Conservation (phyloP, 1,284 basidiomycete genomes). For the Naganishia sp. region DNA sequence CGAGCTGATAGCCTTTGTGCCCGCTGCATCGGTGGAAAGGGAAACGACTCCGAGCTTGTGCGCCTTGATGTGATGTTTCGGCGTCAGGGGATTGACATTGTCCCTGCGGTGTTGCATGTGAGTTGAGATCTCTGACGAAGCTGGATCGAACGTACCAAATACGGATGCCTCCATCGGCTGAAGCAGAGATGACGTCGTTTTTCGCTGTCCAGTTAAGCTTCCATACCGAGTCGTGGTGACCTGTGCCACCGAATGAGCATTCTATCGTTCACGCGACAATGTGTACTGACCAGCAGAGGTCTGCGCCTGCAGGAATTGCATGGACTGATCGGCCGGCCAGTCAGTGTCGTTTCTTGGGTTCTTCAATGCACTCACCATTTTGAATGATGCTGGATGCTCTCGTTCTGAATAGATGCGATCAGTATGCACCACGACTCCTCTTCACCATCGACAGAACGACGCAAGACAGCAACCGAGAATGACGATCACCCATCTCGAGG, state of each 20-base stretch:
- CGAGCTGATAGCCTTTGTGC: constrained; percentile 68
- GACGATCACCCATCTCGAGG: neutral
- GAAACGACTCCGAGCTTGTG: constrained; percentile 75
- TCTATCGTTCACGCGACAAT: constrained; percentile 5
- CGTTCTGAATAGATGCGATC: neutral
- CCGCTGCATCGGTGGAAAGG: constrained; percentile 66
- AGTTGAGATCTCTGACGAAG: neutral
- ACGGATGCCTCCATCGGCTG: constrained; percentile 71
- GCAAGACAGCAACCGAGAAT: neutral
- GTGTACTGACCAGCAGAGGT: constrained; percentile 25
- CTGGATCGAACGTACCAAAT: constrained; percentile 56
- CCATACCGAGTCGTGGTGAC: constrained; percentile 75
- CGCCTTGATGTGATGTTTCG: constrained; percentile 63
- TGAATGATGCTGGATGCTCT: neutral
- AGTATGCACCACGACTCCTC: no score
- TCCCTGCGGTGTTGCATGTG: constrained; percentile 49
- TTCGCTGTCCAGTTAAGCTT: constrained; percentile 67
- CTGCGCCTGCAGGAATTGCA: constrained; percentile 33
- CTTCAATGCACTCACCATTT: neutral
- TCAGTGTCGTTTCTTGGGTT: neutral
- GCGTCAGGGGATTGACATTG: constrained; percentile 61
- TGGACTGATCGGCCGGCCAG: constrained; percentile 20
- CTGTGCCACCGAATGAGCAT: constrained; percentile 53
- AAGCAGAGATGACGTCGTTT: constrained; percentile 66
- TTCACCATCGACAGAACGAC: no score